Evolutionary conservation across 805 yeast genomes (phyloP).

Genomic region (Starmerella bombi): DNA sequence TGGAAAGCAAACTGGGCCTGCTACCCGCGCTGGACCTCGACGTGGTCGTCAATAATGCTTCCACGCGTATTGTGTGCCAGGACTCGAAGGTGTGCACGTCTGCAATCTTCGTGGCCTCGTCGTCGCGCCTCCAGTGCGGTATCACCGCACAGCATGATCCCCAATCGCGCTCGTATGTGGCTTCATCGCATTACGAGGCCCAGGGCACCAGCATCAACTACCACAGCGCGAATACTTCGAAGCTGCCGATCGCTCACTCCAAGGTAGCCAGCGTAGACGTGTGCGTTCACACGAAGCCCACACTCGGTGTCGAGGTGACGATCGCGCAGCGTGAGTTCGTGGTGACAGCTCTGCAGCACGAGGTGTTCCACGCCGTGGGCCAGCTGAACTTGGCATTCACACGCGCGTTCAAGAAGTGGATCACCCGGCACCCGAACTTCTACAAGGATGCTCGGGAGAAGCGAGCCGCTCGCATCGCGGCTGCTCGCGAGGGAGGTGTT

Average conservation of each 20-base stretch:
- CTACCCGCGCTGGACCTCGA: slow-evolving; percentile 18
- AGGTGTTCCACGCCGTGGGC: slow-evolving; percentile 26
- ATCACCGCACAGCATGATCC: slow-evolving; percentile 24
- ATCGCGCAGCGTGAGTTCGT: slow-evolving; percentile 22
- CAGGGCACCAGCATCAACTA: slow-evolving; percentile 21
- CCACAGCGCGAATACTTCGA: slow-evolving; percentile 21
- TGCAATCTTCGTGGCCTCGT: slow-evolving; percentile 27
- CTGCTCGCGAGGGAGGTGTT: neutral
- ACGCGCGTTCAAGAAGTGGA: slow-evolving; percentile 3
- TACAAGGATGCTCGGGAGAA: neutral
- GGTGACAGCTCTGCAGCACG: slow-evolving; percentile 24
- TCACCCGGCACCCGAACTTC: slow-evolving; percentile 3
- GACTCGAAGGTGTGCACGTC: slow-evolving; percentile 7
- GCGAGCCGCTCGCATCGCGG: neutral
- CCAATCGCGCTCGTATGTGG: slow-evolving; percentile 10
- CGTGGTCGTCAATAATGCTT: slow-evolving; percentile 18
- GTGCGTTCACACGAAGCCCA: slow-evolving; percentile 24
- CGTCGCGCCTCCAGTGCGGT: slow-evolving; percentile 25
- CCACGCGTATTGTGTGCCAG: slow-evolving; percentile 20
- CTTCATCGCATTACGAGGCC: slow-evolving; percentile 13
- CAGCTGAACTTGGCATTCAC: slow-evolving; percentile 13
- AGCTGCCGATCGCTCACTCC: slow-evolving; percentile 23
- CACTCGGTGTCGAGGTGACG: slow-evolving; percentile 20
- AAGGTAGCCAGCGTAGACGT: slow-evolving; percentile 20
- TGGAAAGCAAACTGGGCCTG: neutral